These are phyloP conservation scores for Claviceps pusilla DNA, from an alignment of 2,329 filamentous ascomycete genomes.

Conservation along the genomic window DNA sequence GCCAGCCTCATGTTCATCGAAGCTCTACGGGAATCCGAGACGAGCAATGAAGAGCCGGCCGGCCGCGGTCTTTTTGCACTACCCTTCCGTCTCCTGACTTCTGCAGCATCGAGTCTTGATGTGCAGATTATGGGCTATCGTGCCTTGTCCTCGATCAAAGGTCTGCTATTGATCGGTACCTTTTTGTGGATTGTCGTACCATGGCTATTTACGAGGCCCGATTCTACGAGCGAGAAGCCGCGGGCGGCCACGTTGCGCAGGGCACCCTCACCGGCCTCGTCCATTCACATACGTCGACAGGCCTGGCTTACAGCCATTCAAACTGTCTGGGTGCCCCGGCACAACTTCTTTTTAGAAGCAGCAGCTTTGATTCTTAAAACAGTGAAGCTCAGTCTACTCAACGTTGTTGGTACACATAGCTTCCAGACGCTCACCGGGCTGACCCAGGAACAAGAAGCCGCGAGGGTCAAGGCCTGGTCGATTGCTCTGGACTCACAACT, in stretches of 20 bases:
- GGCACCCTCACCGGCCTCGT: constrained; percentile 61
- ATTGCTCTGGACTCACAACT: constrained; percentile 89
- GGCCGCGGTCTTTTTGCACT: constrained; percentile 53
- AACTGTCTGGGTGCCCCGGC: constrained; percentile 78
- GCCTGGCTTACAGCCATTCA: constrained; percentile 91
- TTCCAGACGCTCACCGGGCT: constrained; percentile 70
- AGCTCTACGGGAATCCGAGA: constrained; percentile 53
- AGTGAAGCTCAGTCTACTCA: constrained; percentile 65
- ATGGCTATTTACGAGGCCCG: constrained; percentile 29
- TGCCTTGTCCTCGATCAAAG: constrained; percentile 36
- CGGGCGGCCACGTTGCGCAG: constrained; percentile 31
- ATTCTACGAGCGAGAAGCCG: constrained; percentile 36
- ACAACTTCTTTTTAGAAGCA: constrained; percentile 74
- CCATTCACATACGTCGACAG: constrained; percentile 70
- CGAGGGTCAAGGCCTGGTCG: constrained; percentile 79
- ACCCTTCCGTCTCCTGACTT: constrained; percentile 42
- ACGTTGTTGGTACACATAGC: constrained; percentile 57
- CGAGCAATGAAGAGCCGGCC: constrained; percentile 46
- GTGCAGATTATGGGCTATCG: constrained; percentile 41
- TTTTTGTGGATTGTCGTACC: constrained; percentile 41
- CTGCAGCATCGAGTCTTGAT: constrained; percentile 31
- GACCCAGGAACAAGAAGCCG: constrained; percentile 71
- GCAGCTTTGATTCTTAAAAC: constrained; percentile 68
- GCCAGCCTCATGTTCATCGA: constrained; percentile 87
- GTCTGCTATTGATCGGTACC: constrained; percentile 36